phyloP scores from a whole-genome alignment of 352 stramenopile genomes.

The Phytophthora sojae region DNA sequence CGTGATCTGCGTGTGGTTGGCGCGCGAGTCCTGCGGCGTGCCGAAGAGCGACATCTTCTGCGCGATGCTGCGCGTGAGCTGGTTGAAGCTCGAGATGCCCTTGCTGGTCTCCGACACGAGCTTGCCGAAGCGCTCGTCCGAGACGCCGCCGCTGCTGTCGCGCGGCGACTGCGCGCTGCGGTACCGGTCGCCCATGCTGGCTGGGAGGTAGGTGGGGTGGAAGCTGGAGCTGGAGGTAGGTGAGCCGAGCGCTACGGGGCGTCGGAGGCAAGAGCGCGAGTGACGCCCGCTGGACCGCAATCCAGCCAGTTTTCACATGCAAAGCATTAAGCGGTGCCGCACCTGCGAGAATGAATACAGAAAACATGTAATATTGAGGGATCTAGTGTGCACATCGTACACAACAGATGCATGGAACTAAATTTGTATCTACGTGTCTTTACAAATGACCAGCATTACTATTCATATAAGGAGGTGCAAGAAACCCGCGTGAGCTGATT shows the following conservation, averaged over 20 bases:
- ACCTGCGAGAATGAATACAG: conserved; percentile 18
- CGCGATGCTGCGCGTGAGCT: conserved; percentile 84
- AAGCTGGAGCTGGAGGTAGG: background rate
- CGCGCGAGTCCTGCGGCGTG: conserved; percentile 83
- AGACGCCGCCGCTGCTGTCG: conserved; percentile 41
- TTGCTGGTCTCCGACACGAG: conserved; percentile 86
- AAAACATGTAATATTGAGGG: conserved; percentile 1
- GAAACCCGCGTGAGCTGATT: background rate
- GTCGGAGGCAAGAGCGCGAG: conserved; percentile 29
- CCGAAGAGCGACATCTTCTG: conserved; percentile 90
- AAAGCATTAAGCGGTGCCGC: conserved; percentile 16
- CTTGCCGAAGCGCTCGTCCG: conserved; percentile 76
- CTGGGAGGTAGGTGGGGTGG: background rate
- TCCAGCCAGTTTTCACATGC: conserved; percentile 36
- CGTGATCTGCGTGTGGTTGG: conserved; percentile 83
- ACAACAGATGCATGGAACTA: background rate
- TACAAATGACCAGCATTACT: background rate
- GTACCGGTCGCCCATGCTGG: conserved; percentile 73
- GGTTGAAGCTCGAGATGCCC: conserved; percentile 88
- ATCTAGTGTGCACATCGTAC: background rate
- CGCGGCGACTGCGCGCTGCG: conserved; percentile 66
- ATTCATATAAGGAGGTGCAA: background rate
- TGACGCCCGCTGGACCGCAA: conserved; percentile 20
- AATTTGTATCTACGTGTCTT: background rate
- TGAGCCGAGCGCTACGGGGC: conserved; percentile 8